Conservation (phyloP, 192 early-diverging fungal genomes). For the Rhizophagus sp. region DNA sequence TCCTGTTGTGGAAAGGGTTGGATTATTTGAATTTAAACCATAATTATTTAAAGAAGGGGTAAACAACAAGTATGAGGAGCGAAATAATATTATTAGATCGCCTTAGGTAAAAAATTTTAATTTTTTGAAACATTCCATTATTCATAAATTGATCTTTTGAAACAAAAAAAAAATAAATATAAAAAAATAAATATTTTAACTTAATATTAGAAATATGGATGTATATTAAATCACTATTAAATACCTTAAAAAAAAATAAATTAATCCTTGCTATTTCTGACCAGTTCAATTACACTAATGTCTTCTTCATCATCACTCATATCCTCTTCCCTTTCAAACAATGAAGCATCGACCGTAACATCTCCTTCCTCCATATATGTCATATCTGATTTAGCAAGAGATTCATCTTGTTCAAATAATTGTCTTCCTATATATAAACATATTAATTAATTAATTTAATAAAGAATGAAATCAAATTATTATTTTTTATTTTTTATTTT, state of each 20-base stretch:
- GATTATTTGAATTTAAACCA: conserved; percentile 4
- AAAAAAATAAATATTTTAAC: no score
- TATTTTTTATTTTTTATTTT: no score
- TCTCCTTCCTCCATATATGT: conserved; percentile 84
- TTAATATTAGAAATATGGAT: no score
- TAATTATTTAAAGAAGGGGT: neutral
- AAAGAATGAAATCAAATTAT: neutral
- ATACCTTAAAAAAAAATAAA: neutral
- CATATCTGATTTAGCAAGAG: conserved; percentile 81
- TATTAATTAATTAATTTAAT: neutral
- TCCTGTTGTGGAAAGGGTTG: conserved; percentile 44
- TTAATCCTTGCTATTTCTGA: conserved; percentile 17
- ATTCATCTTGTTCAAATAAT: conserved; percentile 89
- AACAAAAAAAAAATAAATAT: no score
- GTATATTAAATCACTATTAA: neutral
- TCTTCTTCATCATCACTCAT: conserved; percentile 65
- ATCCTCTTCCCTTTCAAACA: conserved; percentile 68
- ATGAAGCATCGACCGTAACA: conserved; percentile 76
- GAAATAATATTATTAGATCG: no score
- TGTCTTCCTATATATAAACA: conserved; percentile 63
- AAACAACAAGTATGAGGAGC: no score
- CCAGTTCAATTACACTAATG: conserved; percentile 47
- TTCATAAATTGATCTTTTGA: no score
- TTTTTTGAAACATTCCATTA: no score
- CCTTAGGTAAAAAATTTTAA: no score